phyloP scores from a whole-genome alignment of 2,329 filamentous ascomycete genomes.

The Fusarium sublunatum region DNA sequence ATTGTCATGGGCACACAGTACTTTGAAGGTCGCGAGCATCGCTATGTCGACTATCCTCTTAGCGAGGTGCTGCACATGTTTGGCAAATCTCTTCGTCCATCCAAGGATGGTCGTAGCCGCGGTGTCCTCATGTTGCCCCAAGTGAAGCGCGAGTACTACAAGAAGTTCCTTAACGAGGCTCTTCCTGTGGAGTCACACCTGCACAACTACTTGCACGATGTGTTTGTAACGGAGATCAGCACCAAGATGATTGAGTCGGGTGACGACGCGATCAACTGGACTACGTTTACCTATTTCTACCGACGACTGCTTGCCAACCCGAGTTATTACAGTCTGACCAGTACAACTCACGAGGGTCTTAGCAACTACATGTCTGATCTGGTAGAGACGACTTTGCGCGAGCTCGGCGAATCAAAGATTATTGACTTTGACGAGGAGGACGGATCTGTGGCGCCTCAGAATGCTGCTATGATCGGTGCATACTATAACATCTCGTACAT shows the following conservation, averaged over 20 bases:
- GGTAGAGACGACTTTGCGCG: slow-evolving; percentile 91
- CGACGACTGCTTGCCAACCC: slow-evolving; percentile 93
- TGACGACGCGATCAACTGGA: slow-evolving; percentile 98
- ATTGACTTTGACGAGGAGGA: slow-evolving; percentile 96
- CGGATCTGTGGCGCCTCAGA: slow-evolving; percentile 87
- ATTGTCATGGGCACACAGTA: slow-evolving; percentile 98
- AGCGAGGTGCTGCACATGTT: slow-evolving; percentile 98
- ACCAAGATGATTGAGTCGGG: slow-evolving; percentile 95
- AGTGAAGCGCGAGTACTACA: slow-evolving; percentile 97
- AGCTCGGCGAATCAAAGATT: slow-evolving; percentile 91
- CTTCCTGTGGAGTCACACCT: slow-evolving; percentile 95
- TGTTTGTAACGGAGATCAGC: slow-evolving; percentile 96
- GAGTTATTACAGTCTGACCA: slow-evolving; percentile 91
- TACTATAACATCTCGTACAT: slow-evolving; percentile 99
- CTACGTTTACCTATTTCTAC: slow-evolving; percentile 98
- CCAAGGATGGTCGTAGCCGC: slow-evolving; percentile 81
- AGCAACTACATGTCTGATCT: slow-evolving; percentile 94
- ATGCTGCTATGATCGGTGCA: slow-evolving; percentile 96
- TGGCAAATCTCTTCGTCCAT: slow-evolving; percentile 85
- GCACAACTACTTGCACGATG: slow-evolving; percentile 91
- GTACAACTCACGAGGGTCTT: slow-evolving; percentile 91
- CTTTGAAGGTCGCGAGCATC: slow-evolving; percentile 95
- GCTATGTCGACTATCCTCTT: slow-evolving; percentile 95
- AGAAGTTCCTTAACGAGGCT: slow-evolving; percentile 97
- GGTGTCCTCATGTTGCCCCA: slow-evolving; percentile 97